Evolutionary conservation across 495 filamentous ascomycete species (phyloP).

Genomic region (Venustampulla echinocandica): DNA sequence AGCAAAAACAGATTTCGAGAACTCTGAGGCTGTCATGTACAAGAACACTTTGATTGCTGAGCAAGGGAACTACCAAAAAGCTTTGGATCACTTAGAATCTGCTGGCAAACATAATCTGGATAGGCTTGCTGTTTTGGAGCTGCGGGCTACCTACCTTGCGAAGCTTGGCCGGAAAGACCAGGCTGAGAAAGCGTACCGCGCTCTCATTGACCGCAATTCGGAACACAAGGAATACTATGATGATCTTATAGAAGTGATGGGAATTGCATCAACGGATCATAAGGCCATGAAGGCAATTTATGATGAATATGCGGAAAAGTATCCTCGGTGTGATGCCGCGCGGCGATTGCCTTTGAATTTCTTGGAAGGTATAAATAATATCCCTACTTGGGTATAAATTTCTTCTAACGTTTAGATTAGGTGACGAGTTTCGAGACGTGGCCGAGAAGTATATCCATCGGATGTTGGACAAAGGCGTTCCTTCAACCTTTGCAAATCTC

Average conservation of each 20-base stretch:
- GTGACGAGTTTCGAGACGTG: slow-evolving; percentile 70
- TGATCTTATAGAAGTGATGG: slow-evolving; percentile 60
- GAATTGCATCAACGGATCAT: slow-evolving; percentile 50
- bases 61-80: slow-evolving; percentile 64
- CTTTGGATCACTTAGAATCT: slow-evolving; percentile 77
- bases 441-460: slow-evolving; percentile 73
- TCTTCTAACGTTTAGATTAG: slow-evolving; percentile 26
- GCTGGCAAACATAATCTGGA: slow-evolving; percentile 72
- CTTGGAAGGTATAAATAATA: slow-evolving; percentile 49
- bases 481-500: slow-evolving; percentile 91
- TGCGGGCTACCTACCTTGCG: slow-evolving; percentile 75
- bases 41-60: slow-evolving; percentile 94
- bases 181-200: slow-evolving; percentile 71
- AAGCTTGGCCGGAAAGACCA: slow-evolving; percentile 71
- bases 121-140: slow-evolving; percentile 81
- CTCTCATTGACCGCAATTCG: slow-evolving; percentile 74
- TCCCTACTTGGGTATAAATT: slow-evolving; percentile 1
- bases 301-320: slow-evolving; percentile 70
- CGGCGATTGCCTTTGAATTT: slow-evolving; percentile 85
- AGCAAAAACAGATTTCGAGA: slow-evolving; percentile 69
- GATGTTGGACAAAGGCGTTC: slow-evolving; percentile 92
- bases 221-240: slow-evolving; percentile 84
- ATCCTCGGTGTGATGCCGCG: slow-evolving; percentile 75
- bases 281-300: slow-evolving; percentile 61
- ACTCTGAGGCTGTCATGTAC: slow-evolving; percentile 93